Percentiles rank a stretch among this genome's conserved stretches.
Evolutionary conservation across 2,329 filamentous ascomycete genomes (phyloP).

Genomic region (Paecilomyces variotii): DNA sequence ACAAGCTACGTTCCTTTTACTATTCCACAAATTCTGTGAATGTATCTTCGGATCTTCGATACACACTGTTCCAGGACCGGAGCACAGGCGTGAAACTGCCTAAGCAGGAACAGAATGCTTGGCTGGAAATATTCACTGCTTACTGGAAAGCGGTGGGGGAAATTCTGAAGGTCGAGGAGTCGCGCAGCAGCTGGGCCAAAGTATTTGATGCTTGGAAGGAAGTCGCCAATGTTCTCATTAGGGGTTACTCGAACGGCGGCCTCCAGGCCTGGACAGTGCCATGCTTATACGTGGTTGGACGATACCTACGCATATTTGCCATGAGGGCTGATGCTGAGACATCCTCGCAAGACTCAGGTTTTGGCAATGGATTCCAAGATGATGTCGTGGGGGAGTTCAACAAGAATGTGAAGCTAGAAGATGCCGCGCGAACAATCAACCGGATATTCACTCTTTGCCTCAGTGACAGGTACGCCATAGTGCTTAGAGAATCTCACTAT

Average conservation of each 20-base stretch:
- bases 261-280: slow-evolving; percentile 91
- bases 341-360: slow-evolving; percentile 41
- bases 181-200: slow-evolving; percentile 62
- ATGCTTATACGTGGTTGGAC: slow-evolving; percentile 78
- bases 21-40: slow-evolving; percentile 60
- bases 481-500: background rate
- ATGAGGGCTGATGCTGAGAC: slow-evolving; percentile 77
- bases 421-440: slow-evolving; percentile 84
- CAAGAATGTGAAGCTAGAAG: slow-evolving; percentile 78
- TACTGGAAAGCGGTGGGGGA: slow-evolving; percentile 80
- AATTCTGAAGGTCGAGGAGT: slow-evolving; percentile 59
- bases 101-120: slow-evolving; percentile 66
- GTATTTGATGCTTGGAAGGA: slow-evolving; percentile 89
- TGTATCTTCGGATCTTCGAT: slow-evolving; percentile 61
- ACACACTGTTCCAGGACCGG: slow-evolving; percentile 58
- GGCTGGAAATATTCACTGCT: slow-evolving; percentile 73
- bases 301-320: slow-evolving; percentile 78
- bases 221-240: slow-evolving; percentile 64
- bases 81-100: slow-evolving; percentile 47
- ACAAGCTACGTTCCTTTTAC: slow-evolving; percentile 62
- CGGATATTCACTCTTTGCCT: slow-evolving; percentile 86
- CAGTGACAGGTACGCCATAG: slow-evolving; percentile 64
- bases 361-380: slow-evolving; percentile 58
- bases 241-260: slow-evolving; percentile 67
- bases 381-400: slow-evolving; percentile 70